Percentiles rank a stretch among this genome's conserved stretches.
Evolutionary conservation across 2,329 filamentous ascomycete species (phyloP).

Genomic region (Gyromitra esculenta): DNA sequence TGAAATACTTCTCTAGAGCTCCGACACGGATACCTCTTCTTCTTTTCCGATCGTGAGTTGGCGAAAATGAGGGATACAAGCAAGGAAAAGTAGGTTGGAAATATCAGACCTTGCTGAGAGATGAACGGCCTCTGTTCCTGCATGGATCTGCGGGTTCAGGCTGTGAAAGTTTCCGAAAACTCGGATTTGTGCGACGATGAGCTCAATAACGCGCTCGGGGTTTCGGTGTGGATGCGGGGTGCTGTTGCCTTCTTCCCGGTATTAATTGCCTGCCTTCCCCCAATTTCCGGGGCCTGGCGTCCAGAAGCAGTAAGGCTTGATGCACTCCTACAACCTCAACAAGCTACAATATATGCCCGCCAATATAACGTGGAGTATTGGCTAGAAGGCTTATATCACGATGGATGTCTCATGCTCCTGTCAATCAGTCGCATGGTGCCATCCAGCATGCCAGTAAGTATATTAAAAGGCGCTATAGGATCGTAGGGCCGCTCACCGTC

Average conservation of each 20-base stretch:
- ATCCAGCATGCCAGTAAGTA: background rate
- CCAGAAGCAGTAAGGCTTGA: slow-evolving; percentile 2
- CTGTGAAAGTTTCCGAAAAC: slow-evolving; percentile 1
- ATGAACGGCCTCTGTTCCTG: slow-evolving; percentile 21
- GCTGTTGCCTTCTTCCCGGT: slow-evolving; percentile 14
- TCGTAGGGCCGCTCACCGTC: slow-evolving; percentile 20
- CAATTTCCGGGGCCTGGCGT: slow-evolving; percentile 17
- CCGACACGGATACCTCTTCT: slow-evolving; percentile 8
- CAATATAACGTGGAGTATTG: slow-evolving; percentile 8
- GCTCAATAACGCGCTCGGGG: slow-evolving; percentile 12
- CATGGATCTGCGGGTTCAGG: slow-evolving; percentile 21
- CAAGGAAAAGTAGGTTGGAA: background rate
- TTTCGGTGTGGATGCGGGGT: slow-evolving; percentile 31
- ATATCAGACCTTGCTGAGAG: slow-evolving; percentile 9
- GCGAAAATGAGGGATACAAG: background rate
- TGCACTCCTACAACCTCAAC: background rate
- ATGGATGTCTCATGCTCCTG: background rate
- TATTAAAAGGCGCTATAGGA: background rate
- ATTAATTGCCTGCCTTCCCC: background rate
- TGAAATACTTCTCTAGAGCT: background rate
- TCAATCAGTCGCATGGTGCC: background rate
- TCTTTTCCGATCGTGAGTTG: background rate
- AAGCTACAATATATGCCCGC: background rate
- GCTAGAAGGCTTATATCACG: slow-evolving; percentile 3
- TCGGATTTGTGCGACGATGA: slow-evolving; percentile 5